These are phyloP conservation scores for Chamaecyparis obtusa DNA, from an alignment of 75 land plant genomes.

Conservation along the genomic window DNA sequence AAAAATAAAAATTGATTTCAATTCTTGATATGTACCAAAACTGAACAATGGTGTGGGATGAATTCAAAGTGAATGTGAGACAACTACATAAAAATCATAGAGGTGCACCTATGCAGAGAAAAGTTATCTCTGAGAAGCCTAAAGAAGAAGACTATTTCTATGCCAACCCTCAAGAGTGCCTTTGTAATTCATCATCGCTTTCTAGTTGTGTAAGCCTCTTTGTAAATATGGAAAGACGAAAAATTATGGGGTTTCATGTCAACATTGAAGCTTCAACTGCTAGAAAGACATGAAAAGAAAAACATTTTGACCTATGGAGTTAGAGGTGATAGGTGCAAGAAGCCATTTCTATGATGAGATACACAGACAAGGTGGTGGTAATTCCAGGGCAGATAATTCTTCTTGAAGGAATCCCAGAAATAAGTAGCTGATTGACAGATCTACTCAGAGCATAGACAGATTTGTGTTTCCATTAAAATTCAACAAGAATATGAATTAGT, in stretches of 20 bases:
- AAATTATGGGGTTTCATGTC: not conserved
- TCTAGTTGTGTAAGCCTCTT: not conserved
- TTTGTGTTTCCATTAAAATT: not conserved
- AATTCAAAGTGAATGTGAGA: conserved; percentile 34
- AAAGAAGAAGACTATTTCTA: conserved; percentile 72
- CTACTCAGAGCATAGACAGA: not conserved
- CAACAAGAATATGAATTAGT: conserved; percentile 2
- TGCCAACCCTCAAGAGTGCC: conserved; percentile 66
- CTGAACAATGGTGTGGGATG: conserved; percentile 35
- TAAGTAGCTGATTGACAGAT: not conserved
- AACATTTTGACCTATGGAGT: not conserved
- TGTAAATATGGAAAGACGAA: conserved; percentile 1
- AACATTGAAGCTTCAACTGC: not conserved
- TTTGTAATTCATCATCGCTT: conserved; percentile 4
- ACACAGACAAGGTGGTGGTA: not conserved
- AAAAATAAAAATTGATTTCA: conserved; percentile 32
- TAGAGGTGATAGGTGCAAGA: not conserved
- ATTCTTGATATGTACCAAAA: conserved; percentile 39
- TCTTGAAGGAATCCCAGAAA: not conserved
- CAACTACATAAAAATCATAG: conserved; percentile 37
- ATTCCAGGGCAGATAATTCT: not conserved
- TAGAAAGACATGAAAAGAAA: conserved; percentile 17
- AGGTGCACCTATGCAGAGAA: conserved; percentile 39
- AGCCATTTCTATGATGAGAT: not conserved
- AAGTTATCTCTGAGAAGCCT: conserved; percentile 33